Base-by-base conservation (phyloP, 148 eudicot genomes). In the Chenopodium suecicum region DNA sequence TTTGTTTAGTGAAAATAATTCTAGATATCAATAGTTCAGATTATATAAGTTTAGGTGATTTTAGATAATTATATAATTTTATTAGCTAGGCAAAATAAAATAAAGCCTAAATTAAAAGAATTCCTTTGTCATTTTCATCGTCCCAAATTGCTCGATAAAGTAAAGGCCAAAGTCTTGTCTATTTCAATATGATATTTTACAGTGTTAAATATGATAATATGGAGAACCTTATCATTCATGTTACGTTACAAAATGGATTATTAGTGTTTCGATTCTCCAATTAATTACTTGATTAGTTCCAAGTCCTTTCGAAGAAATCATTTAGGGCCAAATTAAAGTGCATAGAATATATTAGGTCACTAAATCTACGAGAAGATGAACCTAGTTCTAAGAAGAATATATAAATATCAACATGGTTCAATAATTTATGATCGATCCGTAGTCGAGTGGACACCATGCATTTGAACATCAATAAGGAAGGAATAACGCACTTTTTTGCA, bases 401-500 rank as follows among this genome's bases (percentile, higher is more conserved):
- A 27, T 10, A 67, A 67, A 67, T 25, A 67, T 67, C 70, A 25
- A 25, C 34, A 67, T 25, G 7, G 17, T 67, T 5, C 12, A 67
- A 27, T 67, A 2, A 4, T 56, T 13, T 56, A 14, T 14, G 10
- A 12, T 44, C 44, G 79, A 64, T 77, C 11, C 58, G 23, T 7
- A 20, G 25, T 68, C 65, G 69, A 67, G 82, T 79, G 82, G 82
- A 60, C 82, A 70, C 37, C 25, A 52, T 79, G 75, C 70, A 13
- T 9, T 0, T 2, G 65, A 65, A 70, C 68, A 25, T 22, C 54
- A 70, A 31, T 22, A 9, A 54, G 75, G 29, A 56, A 70, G 52
- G 67, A 79, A 70, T 31, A 56, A 54, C 70, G 11, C 48, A 76
- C 54, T 34, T 56, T 76, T 63, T 76, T 63, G 70, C 70, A 13